phyloP scores from a whole-genome alignment of 2,329 filamentous ascomycete species.

The Neopestalotiopsis sp. region DNA sequence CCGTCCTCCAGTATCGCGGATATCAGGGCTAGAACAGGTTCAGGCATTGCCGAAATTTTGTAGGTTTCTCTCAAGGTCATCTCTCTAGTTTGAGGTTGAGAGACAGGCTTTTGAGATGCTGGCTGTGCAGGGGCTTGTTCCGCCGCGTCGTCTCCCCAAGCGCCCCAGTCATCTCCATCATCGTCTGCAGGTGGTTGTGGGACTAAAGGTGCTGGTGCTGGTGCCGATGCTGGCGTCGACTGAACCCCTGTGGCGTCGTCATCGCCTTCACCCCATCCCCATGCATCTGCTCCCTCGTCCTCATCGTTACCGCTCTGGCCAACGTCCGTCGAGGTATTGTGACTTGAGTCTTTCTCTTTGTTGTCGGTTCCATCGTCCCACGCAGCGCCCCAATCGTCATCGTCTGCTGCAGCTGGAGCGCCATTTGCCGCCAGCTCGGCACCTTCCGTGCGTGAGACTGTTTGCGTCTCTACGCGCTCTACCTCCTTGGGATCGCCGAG shows the following conservation, averaged over 20 bases:
- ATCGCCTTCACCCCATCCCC: constrained; percentile 83
- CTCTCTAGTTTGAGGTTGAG: constrained; percentile 58
- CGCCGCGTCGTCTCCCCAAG: constrained; percentile 59
- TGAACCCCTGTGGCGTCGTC: constrained; percentile 57
- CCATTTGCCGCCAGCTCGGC: constrained; percentile 66
- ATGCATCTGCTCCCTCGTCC: constrained; percentile 66
- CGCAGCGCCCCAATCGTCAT: constrained; percentile 76
- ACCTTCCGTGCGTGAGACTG: constrained; percentile 71
- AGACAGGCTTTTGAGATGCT: background rate
- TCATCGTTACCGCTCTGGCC: constrained; percentile 41
- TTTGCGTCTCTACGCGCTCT: constrained; percentile 84
- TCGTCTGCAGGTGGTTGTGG: constrained; percentile 34
- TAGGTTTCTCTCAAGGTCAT: constrained; percentile 86
- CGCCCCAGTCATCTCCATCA: constrained; percentile 77
- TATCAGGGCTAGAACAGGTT: constrained; percentile 74
- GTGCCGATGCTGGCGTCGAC: constrained; percentile 24
- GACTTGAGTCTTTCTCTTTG: constrained; percentile 31
- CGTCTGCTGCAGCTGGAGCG: constrained; percentile 47
- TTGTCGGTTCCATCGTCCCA: constrained; percentile 72
- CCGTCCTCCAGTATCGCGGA: constrained; percentile 65
- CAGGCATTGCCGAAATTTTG: constrained; percentile 85
- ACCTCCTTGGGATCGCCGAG: constrained; percentile 73
- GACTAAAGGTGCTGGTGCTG: constrained; percentile 24
- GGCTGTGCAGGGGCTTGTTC: background rate
- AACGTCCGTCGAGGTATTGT: constrained; percentile 44